Evolutionary conservation across 371 early-diverging fungal genomes (phyloP), one percentile per base, ranked within the genome.

Genomic region (Rhizopus delemar): DNA sequence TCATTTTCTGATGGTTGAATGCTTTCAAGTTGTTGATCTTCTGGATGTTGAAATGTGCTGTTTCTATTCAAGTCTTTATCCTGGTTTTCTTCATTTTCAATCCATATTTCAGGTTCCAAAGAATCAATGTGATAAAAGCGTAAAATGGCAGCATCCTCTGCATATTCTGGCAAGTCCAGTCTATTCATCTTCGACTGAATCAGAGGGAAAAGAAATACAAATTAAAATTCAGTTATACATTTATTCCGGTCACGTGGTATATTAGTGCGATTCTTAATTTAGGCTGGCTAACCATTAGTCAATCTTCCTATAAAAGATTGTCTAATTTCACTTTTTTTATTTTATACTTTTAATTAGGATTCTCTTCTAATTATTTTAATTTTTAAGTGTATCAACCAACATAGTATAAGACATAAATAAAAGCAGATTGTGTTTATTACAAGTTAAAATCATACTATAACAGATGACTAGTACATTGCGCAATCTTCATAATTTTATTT

Each of bases 81-180:
- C 8, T 59, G 57, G 4, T 52, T 32, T 34, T 57, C 60, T 38
- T 63, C 65, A 51, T 79, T 70, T 39, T 81, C 81, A 3, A 69
- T 60, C 81, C 81, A 81, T 9, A 66, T 61, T 15, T 75, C 75
- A 3, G 76, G 70, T 34, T 81, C 77, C 29, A 81, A 57, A 3
- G 76, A 67, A 16, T 81, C 81, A 8, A 81, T 53, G 41, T 75
- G 63, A 46, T 81, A 81, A 50, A 77, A 76, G 8, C 72, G 57
- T 39, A 70, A 66, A 57, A 70, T 71, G 38, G 80, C 80, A 12
- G 80, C 80, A 66, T 80, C 80, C 65, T 80, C 80, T n/a, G 75
- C 80, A 56, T 74, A 80, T 51, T 80, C 80, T 41, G 71, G 78
- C 53, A 69, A 43, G 41, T 68, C 63, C 7, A 49, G 16, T 4